Conservation (phyloP, 2,329 filamentous ascomycete genomes). For the Sporothrix phasma region DNA sequence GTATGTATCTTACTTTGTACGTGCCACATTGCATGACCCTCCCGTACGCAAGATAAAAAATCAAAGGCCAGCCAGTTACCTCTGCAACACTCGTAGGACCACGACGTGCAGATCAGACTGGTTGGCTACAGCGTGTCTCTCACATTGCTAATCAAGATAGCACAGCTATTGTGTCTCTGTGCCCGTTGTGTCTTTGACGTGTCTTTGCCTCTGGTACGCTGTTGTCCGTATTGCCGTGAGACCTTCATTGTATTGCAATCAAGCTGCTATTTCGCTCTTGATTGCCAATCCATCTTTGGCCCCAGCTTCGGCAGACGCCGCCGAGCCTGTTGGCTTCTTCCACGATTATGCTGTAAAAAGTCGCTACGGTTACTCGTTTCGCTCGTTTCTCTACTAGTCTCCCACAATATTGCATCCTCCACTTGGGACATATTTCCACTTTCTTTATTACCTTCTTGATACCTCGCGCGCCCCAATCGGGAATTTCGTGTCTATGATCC, state of each 20-base stretch:
- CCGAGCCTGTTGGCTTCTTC: background rate
- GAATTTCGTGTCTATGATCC: background rate
- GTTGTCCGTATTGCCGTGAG: too few relatives aligned
- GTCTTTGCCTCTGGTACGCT: background rate
- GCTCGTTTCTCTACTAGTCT: background rate
- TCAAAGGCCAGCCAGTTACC: too few relatives aligned
- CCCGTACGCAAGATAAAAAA: background rate
- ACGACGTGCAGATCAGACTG: too few relatives aligned
- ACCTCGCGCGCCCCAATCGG: background rate
- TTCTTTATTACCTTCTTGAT: background rate
- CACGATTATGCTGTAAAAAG: background rate
- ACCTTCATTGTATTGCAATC: background rate
- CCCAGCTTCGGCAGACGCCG: slow-evolving; percentile 2
- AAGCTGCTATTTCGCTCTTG: background rate
- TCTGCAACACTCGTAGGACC: too few relatives aligned
- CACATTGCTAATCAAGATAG: background rate
- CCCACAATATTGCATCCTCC: background rate
- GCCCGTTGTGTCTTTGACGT: background rate
- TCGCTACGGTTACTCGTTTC: background rate
- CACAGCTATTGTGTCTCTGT: too few relatives aligned
- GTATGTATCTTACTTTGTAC: too few relatives aligned
- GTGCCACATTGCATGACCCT: background rate
- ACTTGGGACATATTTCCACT: background rate
- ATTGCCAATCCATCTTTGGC: background rate
- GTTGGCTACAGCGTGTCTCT: too few relatives aligned